phyloP scores from a whole-genome alignment of 305 asterid species.

The Andrographis paniculata region DNA sequence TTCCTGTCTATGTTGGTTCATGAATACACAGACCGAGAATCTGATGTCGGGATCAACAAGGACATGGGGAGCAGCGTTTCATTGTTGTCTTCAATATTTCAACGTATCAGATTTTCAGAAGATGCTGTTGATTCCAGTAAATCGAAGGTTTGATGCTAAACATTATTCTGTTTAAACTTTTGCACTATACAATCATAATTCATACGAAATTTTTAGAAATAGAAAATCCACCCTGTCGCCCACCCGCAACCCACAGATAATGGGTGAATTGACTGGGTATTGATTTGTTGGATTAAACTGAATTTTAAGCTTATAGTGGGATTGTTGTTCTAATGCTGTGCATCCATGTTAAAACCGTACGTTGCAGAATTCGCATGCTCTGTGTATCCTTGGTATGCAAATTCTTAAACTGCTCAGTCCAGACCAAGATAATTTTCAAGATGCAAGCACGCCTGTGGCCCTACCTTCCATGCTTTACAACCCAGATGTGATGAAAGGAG shows the following conservation, averaged over 20 bases:
- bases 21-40: slow-evolving; percentile 67
- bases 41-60: slow-evolving; percentile 48
- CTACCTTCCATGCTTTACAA: slow-evolving; percentile 60
- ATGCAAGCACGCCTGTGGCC: slow-evolving; percentile 38
- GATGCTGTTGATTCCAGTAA: slow-evolving; percentile 64
- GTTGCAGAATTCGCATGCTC: slow-evolving; percentile 71
- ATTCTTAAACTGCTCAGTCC: slow-evolving; percentile 55
- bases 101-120: slow-evolving; percentile 62
- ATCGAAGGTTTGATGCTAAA: slow-evolving; percentile 60
- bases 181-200: too few species aligned
- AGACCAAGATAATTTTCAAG: slow-evolving; percentile 49
- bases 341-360: slow-evolving; percentile 20
- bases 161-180: too few species aligned
- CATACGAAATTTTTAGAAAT: too few species aligned
- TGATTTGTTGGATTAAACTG: too few species aligned
- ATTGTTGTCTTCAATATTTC: slow-evolving; percentile 49
- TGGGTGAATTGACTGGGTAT: slow-evolving; percentile 18
- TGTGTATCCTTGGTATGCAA: slow-evolving; percentile 76
- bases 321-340: slow-evolving; percentile 18
- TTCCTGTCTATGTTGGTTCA: slow-evolving; percentile 89
- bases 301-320: too few species aligned
- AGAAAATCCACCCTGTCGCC: too few species aligned
- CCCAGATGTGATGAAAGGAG: slow-evolving; percentile 57
- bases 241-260: too few species aligned
- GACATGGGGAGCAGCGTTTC: slow-evolving; percentile 69